Evolutionary conservation across 108 stramenopile genomes (phyloP).

Genomic region (Nitzschia inconspicua): DNA sequence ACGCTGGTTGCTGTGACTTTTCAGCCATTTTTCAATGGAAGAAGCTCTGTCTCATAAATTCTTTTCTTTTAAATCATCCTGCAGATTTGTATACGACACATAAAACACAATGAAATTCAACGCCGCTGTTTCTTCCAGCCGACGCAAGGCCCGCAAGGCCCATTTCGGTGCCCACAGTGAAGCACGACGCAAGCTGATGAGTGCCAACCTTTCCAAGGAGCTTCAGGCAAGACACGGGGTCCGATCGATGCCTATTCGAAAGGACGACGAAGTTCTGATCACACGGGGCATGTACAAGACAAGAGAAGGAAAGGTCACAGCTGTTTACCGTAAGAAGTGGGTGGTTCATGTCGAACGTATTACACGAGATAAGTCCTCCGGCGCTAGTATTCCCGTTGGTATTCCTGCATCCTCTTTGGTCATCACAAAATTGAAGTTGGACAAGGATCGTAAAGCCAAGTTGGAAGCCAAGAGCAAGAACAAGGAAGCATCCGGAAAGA

Average conservation of each 20-base stretch:
- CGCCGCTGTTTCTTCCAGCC: conserved; percentile 82
- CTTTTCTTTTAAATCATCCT: too few relatives aligned
- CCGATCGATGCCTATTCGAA: conserved; percentile 98
- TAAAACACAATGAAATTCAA: conserved; percentile 80
- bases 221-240: conserved; percentile 96
- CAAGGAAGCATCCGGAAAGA: conserved; percentile 53
- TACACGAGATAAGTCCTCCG: conserved; percentile 97
- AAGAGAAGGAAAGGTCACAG: conserved; percentile 97
- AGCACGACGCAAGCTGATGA: conserved; percentile 93
- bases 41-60: too few relatives aligned
- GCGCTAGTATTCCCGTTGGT: conserved; percentile 87
- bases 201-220: conserved; percentile 96
- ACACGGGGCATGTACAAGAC: conserved; percentile 95
- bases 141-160: conserved; percentile 98
- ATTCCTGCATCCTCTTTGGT: conserved; percentile 93
- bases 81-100: too few relatives aligned
- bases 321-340: conserved; percentile 96
- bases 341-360: conserved; percentile 97
- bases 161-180: conserved; percentile 96
- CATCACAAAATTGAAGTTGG: conserved; percentile 99
- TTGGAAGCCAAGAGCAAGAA: conserved; percentile 94
- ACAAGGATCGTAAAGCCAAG: conserved; percentile 97
- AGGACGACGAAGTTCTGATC: conserved; percentile 97
- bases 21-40: too few relatives aligned
- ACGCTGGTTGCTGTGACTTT: too few relatives aligned